Conservation (phyloP, 176 grass and related monocot genomes). For the Phyllostachys edulis region DNA sequence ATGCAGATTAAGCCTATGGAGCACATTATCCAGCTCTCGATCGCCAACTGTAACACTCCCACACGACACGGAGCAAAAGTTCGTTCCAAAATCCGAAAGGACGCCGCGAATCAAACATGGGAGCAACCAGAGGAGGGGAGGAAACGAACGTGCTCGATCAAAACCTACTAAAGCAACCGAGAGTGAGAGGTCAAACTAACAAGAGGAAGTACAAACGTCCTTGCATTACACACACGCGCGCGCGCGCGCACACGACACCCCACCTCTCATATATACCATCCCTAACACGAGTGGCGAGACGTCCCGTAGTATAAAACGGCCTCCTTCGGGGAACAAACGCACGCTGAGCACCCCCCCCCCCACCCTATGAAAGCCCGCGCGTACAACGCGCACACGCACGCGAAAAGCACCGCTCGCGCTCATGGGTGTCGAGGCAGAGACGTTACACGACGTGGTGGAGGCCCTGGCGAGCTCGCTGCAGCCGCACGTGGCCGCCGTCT, state of each 20-base stretch:
- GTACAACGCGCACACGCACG: background rate
- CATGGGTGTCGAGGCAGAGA: constrained; percentile 28
- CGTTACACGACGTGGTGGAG: constrained; percentile 16
- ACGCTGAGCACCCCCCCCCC: constrained; percentile 12
- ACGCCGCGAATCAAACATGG: background rate
- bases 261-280: background rate
- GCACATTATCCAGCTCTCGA: background rate
- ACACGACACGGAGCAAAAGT: background rate
- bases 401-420: background rate
- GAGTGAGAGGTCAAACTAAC: constrained; percentile 23
- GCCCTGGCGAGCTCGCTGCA: constrained; percentile 41
- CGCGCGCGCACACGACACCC: background rate
- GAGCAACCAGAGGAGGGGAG: background rate
- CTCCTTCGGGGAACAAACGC: background rate
- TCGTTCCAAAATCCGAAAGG: background rate
- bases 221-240: constrained; percentile 13
- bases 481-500: constrained; percentile 40
- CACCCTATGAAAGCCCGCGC: constrained; percentile 25
- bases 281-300: constrained; percentile 18
- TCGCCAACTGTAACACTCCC: background rate
- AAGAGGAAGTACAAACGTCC: background rate
- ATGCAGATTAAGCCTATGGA: background rate
- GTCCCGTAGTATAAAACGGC: constrained; percentile 33
- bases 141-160: background rate
- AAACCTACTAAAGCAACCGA: background rate